Base-by-base conservation (phyloP, 345 rosid species). In the Rhodamnia argentea region DNA sequence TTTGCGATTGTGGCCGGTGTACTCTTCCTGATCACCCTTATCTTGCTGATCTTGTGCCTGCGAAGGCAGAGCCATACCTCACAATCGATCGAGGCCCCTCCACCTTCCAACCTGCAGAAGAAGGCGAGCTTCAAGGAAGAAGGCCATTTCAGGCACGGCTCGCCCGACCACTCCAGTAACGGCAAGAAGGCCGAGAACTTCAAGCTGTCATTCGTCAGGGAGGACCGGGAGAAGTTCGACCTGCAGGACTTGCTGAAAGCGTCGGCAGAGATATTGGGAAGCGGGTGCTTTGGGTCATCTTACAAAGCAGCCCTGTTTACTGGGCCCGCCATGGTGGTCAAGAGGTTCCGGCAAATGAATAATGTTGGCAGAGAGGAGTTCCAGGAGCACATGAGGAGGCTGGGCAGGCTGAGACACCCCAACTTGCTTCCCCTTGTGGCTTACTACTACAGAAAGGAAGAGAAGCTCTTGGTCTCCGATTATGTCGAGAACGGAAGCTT, bases 231-330 rank as follows among this genome's bases (percentile, higher is more conserved):
- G 85, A 91, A 23, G 88, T 96, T 97, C 84, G 99, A 97, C 74
- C 87, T 97, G 89, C 93, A 89, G 55, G 99, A 94, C 85, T 84
- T 97, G 91, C 84, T 97, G 16, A 95, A 92, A 86, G 95, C 99
- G 18, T 94, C 99, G 0, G 99, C 99, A 6, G 99, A 97, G 90
- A 95, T 97, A 50, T 52, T 97, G 47, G 98, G 98, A 5, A 96
- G 96, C 51, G 99, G 99, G 3, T 89, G 95, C 91, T 95, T 96
- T 55, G 98, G 99, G 3, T 90, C 94, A 16, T 95, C 99, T 5
- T 96, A 97, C 88, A 97, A 93, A 90, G 94, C 99, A 5, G 90
- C 92, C 1, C 91, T 93, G 11, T 6, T 87, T 0, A 78, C 75
- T 0, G 98, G 96, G n/a, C 22, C 87, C 0, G 47, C 84, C 50